A percentile compares a stretch with the other conserved stretches of the same genome.
Conservation (phyloP, 176 grass and related monocot species). For the Pontederia crassipes region DNA sequence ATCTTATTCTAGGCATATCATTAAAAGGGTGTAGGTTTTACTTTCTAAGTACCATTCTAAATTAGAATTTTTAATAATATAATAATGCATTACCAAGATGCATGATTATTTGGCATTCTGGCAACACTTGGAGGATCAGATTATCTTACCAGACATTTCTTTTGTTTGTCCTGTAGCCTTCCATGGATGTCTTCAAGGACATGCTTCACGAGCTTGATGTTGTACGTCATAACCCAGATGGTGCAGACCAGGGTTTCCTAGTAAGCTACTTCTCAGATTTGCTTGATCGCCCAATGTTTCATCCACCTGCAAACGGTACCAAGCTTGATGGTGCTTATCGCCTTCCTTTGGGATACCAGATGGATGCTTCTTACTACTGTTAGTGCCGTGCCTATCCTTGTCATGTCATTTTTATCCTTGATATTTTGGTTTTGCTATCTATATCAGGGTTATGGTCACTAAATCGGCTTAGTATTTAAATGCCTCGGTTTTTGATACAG, state of each 20-base stretch:
- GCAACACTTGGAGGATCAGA: not conserved
- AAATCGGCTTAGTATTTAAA: too few species aligned
- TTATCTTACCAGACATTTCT: not conserved
- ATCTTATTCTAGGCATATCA: too few species aligned
- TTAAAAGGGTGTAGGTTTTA: too few species aligned
- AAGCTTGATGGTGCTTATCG: conserved; percentile 85
- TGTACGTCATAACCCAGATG: conserved; percentile 62
- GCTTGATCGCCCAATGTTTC: conserved; percentile 77
- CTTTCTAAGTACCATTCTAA: too few species aligned
- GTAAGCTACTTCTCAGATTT: conserved; percentile 82
- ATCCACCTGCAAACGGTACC: conserved; percentile 67
- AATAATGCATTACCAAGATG: too few species aligned
- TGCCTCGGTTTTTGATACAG: conserved; percentile 27
- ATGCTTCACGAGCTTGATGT: conserved; percentile 82
- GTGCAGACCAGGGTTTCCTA: conserved; percentile 90
- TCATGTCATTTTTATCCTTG: not conserved
- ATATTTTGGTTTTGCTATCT: not conserved
- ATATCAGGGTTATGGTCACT: not conserved
- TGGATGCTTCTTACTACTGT: conserved; percentile 99
- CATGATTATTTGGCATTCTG: not conserved
- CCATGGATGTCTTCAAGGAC: conserved; percentile 73
- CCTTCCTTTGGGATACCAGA: conserved; percentile 93
- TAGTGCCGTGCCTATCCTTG: conserved; percentile 12
- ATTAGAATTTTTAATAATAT: too few species aligned
- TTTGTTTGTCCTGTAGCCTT: conserved; percentile 43